A percentile compares a stretch with the other conserved stretches of the same genome.
Evolutionary conservation across 2,329 filamentous ascomycete genomes (phyloP).

Genomic region (Pseudogymnoascus sp.): DNA sequence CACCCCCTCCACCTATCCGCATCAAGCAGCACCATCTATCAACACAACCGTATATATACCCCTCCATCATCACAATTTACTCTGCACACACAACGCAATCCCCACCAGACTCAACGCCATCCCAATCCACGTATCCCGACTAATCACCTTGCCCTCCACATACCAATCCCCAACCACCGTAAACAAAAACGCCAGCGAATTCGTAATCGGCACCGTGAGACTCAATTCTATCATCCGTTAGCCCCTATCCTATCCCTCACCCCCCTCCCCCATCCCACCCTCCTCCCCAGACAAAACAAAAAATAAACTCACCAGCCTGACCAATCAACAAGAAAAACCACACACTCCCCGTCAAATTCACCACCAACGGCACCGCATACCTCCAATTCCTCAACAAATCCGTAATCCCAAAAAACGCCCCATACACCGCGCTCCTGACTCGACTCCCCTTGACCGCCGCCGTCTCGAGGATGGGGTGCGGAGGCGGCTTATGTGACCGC

Average conservation of each 20-base stretch:
- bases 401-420: conserved; percentile 63
- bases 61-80: conserved; percentile 33
- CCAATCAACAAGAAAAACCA: conserved; percentile 97
- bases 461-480: conserved; percentile 46
- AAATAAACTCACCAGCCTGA: conserved; percentile 61
- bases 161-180: conserved; percentile 94
- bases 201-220: conserved; percentile 88
- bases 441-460: conserved; percentile 47
- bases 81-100: conserved; percentile 76
- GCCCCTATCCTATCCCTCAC: neutral
- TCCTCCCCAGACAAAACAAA: neutral
- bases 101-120: conserved; percentile 72
- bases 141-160: conserved; percentile 85
- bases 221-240: conserved; percentile 59
- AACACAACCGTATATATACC: neutral
- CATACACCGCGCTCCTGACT: conserved; percentile 54
- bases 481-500: conserved; percentile 58
- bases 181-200: conserved; percentile 91
- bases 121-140: conserved; percentile 73
- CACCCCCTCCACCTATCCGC: neutral
- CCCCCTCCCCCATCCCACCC: neutral
- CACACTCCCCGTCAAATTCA: conserved; percentile 86
- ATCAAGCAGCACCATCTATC: neutral
- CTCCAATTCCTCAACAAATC: conserved; percentile 73
- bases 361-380: conserved; percentile 74